A percentile compares a stretch with the other conserved stretches of the same genome.
phyloP scores from a whole-genome alignment of 2,329 filamentous ascomycete species.

The Cucurbitaria berberidis region DNA sequence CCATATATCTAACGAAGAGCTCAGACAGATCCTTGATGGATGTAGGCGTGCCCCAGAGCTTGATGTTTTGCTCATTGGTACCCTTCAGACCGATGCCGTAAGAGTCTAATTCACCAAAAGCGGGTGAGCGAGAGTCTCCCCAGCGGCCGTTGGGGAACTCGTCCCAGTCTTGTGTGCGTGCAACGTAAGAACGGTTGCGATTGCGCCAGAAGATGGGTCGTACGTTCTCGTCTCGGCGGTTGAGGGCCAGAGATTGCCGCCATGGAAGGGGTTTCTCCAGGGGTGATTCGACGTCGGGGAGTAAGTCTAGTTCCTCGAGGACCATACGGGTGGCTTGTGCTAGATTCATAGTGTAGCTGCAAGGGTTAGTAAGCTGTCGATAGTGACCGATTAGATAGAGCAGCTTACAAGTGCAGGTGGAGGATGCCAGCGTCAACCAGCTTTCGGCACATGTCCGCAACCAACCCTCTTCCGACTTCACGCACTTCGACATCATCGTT shows the following conservation, averaged over 20 bases:
- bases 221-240: slow-evolving; percentile 90
- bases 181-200: slow-evolving; percentile 92
- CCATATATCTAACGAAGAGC: slow-evolving; percentile 84
- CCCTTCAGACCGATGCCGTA: slow-evolving; percentile 94
- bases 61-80: slow-evolving; percentile 93
- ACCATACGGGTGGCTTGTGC: slow-evolving; percentile 94
- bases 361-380: slow-evolving; percentile 10
- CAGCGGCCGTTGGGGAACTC: slow-evolving; percentile 98
- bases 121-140: slow-evolving; percentile 95
- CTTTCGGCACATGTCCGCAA: slow-evolving; percentile 88
- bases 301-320: slow-evolving; percentile 83
- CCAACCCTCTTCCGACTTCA: slow-evolving; percentile 83
- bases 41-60: slow-evolving; percentile 88
- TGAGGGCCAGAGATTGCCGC: slow-evolving; percentile 90
- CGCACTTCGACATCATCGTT: slow-evolving; percentile 94
- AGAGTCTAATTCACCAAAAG: slow-evolving; percentile 92
- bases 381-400: neutral
- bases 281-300: slow-evolving; percentile 77
- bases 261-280: slow-evolving; percentile 91
- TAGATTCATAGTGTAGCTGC: slow-evolving; percentile 94
- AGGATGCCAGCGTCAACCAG: slow-evolving; percentile 81
- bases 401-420: slow-evolving; percentile 81
- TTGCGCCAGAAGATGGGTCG: slow-evolving; percentile 99
- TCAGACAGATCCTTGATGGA: slow-evolving; percentile 80
- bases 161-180: slow-evolving; percentile 97